Conservation (phyloP, 371 early-diverging fungal species). For the Mortierella sp. region DNA sequence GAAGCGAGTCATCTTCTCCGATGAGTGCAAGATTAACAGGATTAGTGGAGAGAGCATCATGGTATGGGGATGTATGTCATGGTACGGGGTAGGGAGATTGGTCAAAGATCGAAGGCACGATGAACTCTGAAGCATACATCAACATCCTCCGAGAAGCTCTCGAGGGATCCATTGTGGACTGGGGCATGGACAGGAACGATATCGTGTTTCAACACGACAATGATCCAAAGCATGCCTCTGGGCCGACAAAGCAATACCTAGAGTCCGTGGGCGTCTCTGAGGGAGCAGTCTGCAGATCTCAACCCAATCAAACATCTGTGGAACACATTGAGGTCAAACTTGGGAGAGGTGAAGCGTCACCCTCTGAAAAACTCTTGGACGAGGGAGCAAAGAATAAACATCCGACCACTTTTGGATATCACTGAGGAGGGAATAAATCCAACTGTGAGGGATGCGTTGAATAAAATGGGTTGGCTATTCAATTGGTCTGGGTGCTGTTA, state of each 20-base stretch:
- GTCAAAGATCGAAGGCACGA: neutral
- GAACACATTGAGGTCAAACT: too few species aligned
- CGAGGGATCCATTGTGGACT: neutral
- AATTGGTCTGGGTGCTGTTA: too few species aligned
- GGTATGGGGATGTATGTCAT: neutral
- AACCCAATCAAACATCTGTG: constrained; percentile 52
- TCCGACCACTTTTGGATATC: too few species aligned
- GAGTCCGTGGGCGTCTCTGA: neutral
- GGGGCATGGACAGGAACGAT: neutral
- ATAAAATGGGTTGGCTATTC: too few species aligned
- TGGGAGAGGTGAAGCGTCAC: too few species aligned
- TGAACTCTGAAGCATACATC: neutral
- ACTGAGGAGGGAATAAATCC: too few species aligned
- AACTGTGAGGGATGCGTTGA: too few species aligned
- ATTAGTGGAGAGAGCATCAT: neutral
- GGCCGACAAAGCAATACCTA: constrained; percentile 17
- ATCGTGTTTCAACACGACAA: constrained; percentile 49
- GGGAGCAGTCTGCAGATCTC: constrained; percentile 24
- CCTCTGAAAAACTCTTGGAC: too few species aligned
- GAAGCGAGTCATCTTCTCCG: neutral
- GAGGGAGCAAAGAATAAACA: too few species aligned
- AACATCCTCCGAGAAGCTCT: neutral
- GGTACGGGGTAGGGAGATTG: too few species aligned
- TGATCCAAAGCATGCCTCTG: constrained; percentile 38
- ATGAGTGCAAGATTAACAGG: constrained; percentile 9